Conservation (phyloP, 805 yeast genomes). For the Yamadazyma scolyti region DNA sequence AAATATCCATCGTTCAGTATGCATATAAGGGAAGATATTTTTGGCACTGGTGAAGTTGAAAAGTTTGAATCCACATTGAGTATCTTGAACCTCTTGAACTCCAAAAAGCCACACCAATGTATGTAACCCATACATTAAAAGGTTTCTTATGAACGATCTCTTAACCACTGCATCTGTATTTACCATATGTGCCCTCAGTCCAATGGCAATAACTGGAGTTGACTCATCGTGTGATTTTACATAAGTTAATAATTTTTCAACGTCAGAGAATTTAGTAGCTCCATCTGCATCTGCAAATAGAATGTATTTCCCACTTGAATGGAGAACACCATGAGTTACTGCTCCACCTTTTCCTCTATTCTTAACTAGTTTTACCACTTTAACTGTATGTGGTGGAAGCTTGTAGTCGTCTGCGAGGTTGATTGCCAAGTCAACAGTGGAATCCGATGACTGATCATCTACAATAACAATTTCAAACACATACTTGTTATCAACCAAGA, state of each 20-base stretch:
- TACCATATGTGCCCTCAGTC: slow-evolving; percentile 96
- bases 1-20: slow-evolving; percentile 97
- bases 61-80: slow-evolving; percentile 96
- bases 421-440: slow-evolving; percentile 71
- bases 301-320: slow-evolving; percentile 65
- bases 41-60: slow-evolving; percentile 69
- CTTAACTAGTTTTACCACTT: slow-evolving; percentile 64
- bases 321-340: slow-evolving; percentile 86
- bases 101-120: slow-evolving; percentile 85
- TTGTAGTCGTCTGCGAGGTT: slow-evolving; percentile 49
- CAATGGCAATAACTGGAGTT: slow-evolving; percentile 68
- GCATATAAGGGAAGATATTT: slow-evolving; percentile 80
- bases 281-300: slow-evolving; percentile 98
- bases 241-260: slow-evolving; percentile 45
- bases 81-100: slow-evolving; percentile 79
- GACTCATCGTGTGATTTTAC: slow-evolving; percentile 24
- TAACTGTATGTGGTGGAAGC: slow-evolving; percentile 54
- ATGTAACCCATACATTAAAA: slow-evolving; percentile 90
- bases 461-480: slow-evolving; percentile 77
- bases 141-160: slow-evolving; percentile 81
- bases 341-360: slow-evolving; percentile 93
- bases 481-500: slow-evolving; percentile 34
- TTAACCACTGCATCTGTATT: slow-evolving; percentile 95
- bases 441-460: slow-evolving; percentile 89
- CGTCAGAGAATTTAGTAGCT: slow-evolving; percentile 78